Percentiles rank a stretch among this genome's conserved stretches.
These are phyloP conservation scores for Hemisphaericaspora nanyangensis DNA, from an alignment of 805 yeast genomes.

Conservation along the genomic window DNA sequence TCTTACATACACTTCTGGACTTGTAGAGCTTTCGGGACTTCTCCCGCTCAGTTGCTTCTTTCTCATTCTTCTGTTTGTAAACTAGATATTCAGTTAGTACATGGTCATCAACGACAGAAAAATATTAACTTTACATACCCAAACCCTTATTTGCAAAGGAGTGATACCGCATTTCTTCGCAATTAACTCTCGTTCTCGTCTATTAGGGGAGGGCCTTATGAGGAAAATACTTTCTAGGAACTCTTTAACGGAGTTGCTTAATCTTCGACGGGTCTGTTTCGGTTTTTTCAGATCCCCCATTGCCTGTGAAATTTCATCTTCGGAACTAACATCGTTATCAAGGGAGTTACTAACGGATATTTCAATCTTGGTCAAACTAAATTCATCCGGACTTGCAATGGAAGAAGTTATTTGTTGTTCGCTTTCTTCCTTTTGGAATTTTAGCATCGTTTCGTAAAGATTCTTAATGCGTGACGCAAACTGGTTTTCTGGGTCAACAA, in stretches of 20 bases:
- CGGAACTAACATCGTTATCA: neutral
- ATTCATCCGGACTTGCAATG: neutral
- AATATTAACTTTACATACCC: constrained; percentile 21
- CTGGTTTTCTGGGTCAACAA: neutral
- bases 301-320: neutral
- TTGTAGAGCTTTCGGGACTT: neutral
- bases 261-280: constrained; percentile 2
- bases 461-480: neutral
- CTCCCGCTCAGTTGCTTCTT: neutral
- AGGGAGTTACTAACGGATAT: constrained; percentile 1
- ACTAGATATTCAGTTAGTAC: constrained; percentile 14
- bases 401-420: neutral
- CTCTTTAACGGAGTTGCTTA: neutral
- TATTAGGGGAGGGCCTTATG: constrained; percentile 18
- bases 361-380: neutral
- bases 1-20: too few relatives aligned
- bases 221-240: constrained; percentile 2
- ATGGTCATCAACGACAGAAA: neutral
- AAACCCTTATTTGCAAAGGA: constrained; percentile 27
- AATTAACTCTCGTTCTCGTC: constrained; percentile 21
- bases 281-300: neutral
- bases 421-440: neutral
- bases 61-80: constrained; percentile 25
- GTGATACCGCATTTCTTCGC: constrained; percentile 24
- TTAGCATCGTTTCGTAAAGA: constrained; percentile 1